Base-by-base conservation (phyloP, 2,329 filamentous ascomycete genomes). In the Cladophialophora exuberans region DNA sequence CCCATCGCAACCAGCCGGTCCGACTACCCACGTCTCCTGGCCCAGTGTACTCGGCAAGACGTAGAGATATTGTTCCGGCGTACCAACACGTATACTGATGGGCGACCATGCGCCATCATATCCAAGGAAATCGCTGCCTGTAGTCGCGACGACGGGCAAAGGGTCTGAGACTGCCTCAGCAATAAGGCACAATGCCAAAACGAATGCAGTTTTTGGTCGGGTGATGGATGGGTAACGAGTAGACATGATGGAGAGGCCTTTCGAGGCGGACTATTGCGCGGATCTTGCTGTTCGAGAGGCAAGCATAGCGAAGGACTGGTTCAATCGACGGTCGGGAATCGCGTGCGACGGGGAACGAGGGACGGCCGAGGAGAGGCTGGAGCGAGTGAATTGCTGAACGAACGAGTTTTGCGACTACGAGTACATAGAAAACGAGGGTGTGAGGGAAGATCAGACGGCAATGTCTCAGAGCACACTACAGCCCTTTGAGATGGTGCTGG, bases 71-170 rank as follows among this genome's bases (percentile, higher is more conserved):
- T 69, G 67, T 44, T 65, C 55, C 13, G 66, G 67, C 15, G 62
- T 61, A 26, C 67, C 67, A 25, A 68, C 64, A 18, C 65, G 61
- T 43, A 69, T 65, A 22, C 52, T 63, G 28, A 67, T 52, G 53
- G 65, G 52, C 20, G 64, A 67, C 66, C 66, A 69, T 15, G 43
- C 45, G 4, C 67, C 67, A 61, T 69, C 67, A 52, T 65, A 64
- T n/a, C 63, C 64, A 18, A 66, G 41, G 46, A 61, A 65, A 52
- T 60, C 53, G 6, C 61, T 54, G 20, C 50, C 50, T 3, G 55
- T 50, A 15, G 57, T 57, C 44, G 51, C 56, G 30, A 60, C 57
- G 30, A 60, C 55, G 7, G 62, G 60, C 13, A 38, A 15, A 20
- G 61, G 54, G 10, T 43, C 25, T 17, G 43, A n/a, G n/a, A 33